These are phyloP conservation scores for Pilasporangium apinafurcum DNA, from an alignment of 352 stramenopile species.

Conservation along the genomic window DNA sequence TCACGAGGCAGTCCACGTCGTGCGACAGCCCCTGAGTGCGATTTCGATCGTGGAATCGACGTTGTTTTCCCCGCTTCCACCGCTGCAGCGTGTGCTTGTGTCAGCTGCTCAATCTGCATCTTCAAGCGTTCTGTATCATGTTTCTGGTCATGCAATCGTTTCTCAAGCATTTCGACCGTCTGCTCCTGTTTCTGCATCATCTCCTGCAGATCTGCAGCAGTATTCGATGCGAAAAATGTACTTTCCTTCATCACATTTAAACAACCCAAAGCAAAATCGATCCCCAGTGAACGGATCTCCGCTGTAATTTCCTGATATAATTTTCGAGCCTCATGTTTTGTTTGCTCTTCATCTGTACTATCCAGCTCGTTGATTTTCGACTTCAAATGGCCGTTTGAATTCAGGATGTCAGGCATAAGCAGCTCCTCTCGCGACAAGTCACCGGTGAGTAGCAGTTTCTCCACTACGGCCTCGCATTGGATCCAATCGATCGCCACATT, in stretches of 20 bases:
- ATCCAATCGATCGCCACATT: constrained; percentile 36
- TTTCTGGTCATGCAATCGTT: constrained; percentile 52
- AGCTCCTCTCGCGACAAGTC: constrained; percentile 33
- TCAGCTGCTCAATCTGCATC: constrained; percentile 29
- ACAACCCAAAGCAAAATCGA: constrained; percentile 47
- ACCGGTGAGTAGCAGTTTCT: constrained; percentile 37
- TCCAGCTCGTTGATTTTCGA: background rate
- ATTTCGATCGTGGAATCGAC: constrained; percentile 18
- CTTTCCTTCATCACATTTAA: constrained; percentile 59
- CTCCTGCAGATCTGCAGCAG: constrained; percentile 52
- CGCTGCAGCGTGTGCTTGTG: constrained; percentile 1
- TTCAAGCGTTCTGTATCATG: constrained; percentile 44
- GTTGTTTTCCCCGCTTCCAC: background rate
- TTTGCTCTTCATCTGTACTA: constrained; percentile 8
- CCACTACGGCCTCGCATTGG: constrained; percentile 52
- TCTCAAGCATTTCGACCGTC: constrained; percentile 47
- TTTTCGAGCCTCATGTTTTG: constrained; percentile 9
- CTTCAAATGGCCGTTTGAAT: too few species aligned
- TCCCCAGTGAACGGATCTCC: constrained; percentile 33
- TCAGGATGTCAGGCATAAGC: too few species aligned
- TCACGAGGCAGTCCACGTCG: background rate
- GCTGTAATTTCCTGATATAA: constrained; percentile 25
- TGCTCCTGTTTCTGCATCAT: constrained; percentile 43
- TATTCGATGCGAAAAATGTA: constrained; percentile 59
- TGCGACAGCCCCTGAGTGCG: constrained; percentile 11